These are phyloP conservation scores for Diaporthe sp. DNA, from an alignment of 2,329 filamentous ascomycete species.

Conservation along the genomic window DNA sequence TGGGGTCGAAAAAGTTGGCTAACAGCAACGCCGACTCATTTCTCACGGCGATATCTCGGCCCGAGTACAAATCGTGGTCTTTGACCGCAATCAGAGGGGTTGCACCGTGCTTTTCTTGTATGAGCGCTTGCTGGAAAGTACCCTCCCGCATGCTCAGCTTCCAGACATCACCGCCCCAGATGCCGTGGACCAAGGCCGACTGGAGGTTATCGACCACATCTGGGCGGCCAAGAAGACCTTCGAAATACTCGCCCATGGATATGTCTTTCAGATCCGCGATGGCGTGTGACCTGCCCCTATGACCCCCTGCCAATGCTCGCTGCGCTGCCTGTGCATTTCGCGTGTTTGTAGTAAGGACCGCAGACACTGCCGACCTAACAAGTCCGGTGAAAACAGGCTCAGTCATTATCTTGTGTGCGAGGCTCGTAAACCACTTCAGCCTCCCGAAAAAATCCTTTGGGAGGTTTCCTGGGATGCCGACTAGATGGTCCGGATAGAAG, in stretches of 20 bases:
- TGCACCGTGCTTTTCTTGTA: slow-evolving; percentile 54
- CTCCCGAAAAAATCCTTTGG: slow-evolving; percentile 50
- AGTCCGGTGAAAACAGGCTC: slow-evolving; percentile 69
- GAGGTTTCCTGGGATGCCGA: slow-evolving; percentile 59
- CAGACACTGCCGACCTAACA: slow-evolving; percentile 14
- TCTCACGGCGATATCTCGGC: slow-evolving; percentile 39
- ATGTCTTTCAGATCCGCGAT: slow-evolving; percentile 67
- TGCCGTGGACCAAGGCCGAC: slow-evolving; percentile 85
- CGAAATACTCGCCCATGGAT: slow-evolving; percentile 78
- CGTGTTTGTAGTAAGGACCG: slow-evolving; percentile 9
- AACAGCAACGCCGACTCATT: slow-evolving; percentile 46
- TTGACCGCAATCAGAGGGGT: slow-evolving; percentile 31
- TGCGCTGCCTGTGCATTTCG: neutral
- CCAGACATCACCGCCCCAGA: slow-evolving; percentile 91
- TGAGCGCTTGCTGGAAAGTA: slow-evolving; percentile 62
- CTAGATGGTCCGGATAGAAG: slow-evolving; percentile 89
- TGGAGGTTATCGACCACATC: slow-evolving; percentile 77
- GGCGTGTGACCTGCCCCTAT: neutral
- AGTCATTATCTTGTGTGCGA: slow-evolving; percentile 50
- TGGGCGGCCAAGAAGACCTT: slow-evolving; percentile 64
- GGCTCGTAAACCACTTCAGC: neutral
- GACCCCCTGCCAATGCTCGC: slow-evolving; percentile 37
- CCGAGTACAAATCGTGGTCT: slow-evolving; percentile 38
- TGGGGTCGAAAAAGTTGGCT: slow-evolving; percentile 33
- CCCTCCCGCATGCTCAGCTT: slow-evolving; percentile 80